phyloP scores from a whole-genome alignment of 106 monocot genomes.

The Gastrodia elata region DNA sequence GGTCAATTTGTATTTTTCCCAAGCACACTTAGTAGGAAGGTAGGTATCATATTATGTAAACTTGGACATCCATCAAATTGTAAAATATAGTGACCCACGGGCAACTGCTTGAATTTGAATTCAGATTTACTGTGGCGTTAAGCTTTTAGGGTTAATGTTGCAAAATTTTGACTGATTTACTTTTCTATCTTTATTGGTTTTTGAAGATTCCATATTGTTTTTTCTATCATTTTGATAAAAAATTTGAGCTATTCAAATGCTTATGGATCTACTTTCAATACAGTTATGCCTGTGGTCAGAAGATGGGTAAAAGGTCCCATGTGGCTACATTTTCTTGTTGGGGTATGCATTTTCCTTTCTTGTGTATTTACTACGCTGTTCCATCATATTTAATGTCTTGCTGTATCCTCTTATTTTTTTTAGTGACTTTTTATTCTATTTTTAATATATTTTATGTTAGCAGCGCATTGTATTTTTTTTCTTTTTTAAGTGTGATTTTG shows the following conservation, averaged over 20 bases:
- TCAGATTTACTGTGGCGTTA: background rate
- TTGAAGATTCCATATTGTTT: background rate
- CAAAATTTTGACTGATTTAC: background rate
- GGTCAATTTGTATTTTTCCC: too few relatives aligned
- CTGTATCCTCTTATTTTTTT: background rate
- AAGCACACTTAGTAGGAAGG: too few relatives aligned
- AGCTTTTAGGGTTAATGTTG: background rate
- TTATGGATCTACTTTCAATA: slow-evolving; percentile 8
- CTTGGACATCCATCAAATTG: too few relatives aligned
- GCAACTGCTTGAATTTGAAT: background rate
- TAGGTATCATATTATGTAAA: too few relatives aligned
- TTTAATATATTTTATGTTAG: background rate
- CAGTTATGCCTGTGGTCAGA: slow-evolving; percentile 82
- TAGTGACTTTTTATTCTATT: background rate
- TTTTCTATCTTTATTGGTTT: background rate
- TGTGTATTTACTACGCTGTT: background rate
- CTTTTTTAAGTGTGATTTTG: background rate
- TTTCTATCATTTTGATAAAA: background rate
- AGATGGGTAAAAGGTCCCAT: slow-evolving; percentile 71
- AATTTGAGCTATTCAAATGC: background rate
- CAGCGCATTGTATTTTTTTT: background rate
- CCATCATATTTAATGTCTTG: background rate
- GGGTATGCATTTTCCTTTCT: slow-evolving; percentile 41
- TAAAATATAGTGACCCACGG: too few relatives aligned
- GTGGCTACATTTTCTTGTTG: slow-evolving; percentile 81